Conservation (phyloP, 1,284 basidiomycete species). For the Puccinia sorghi region DNA sequence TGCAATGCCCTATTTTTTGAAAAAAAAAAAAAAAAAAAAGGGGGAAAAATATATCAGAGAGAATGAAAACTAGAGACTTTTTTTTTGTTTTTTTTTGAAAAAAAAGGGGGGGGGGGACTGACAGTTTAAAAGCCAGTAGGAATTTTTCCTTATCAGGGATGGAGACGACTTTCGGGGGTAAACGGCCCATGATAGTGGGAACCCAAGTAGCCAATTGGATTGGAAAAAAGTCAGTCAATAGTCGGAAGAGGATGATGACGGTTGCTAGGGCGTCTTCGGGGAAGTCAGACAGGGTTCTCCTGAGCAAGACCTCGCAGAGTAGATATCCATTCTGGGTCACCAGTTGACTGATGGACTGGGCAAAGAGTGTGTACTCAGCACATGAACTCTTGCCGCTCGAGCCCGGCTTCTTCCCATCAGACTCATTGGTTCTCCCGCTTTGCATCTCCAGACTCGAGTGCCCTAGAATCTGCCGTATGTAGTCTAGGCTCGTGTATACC, state of each 20-base stretch:
- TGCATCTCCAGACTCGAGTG: conserved; percentile 62
- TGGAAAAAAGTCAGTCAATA: conserved; percentile 69
- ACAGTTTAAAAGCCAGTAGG: conserved; percentile 72
- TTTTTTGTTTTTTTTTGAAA: too few species aligned
- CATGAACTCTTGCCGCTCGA: conserved; percentile 29
- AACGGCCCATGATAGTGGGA: conserved; percentile 68
- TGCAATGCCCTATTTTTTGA: conserved; percentile 27
- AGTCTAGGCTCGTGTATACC: conserved; percentile 76
- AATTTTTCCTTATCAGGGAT: conserved; percentile 73
- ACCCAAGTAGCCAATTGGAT: conserved; percentile 72
- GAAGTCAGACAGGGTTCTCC: conserved; percentile 79
- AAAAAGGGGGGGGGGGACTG: conserved; percentile 57
- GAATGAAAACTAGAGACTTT: too few species aligned
- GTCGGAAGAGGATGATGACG: conserved; percentile 75
- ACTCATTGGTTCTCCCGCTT: conserved; percentile 1
- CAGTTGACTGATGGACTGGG: conserved; percentile 68
- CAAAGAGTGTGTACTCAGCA: too few species aligned
- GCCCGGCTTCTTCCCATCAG: conserved; percentile 12
- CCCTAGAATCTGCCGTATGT: conserved; percentile 71
- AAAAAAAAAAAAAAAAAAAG: too few species aligned
- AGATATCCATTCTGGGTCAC: conserved; percentile 74
- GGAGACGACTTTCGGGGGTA: conserved; percentile 69
- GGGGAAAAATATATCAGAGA: too few species aligned
- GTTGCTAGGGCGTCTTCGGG: conserved; percentile 77
- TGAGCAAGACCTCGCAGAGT: conserved; percentile 71